Base-by-base conservation (phyloP, 345 rosid species). In the Clausena lansium region DNA sequence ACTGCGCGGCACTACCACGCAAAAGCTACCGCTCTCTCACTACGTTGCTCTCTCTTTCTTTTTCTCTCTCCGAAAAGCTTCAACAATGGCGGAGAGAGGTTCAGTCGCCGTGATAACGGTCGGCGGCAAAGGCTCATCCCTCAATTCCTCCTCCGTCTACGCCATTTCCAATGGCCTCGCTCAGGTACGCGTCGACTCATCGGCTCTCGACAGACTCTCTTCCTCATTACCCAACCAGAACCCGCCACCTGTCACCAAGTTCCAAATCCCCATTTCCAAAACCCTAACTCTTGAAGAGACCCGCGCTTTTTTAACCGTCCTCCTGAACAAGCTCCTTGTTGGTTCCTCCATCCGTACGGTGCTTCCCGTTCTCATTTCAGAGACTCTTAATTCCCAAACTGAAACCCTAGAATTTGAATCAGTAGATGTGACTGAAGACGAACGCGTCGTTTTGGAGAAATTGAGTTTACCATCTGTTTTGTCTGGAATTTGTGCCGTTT, bases 281-380 rank as follows among this genome's bases (percentile, higher is more conserved):
- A 79, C 68, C 11, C 79, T 90, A n/a, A 82, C 82, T 55, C 64
- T 32, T 11, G 80, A 82, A 66, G 96, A 90, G 75, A 55, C 59
- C 45, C 84, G 94, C 39, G 94, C 96, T 33, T 79, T 85, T 47
- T 83, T 88, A 54, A 73, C 77, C 33, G 83, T 87, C 17, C 85
- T 93, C n/a, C 90, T 91, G 73, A 87, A 83, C 77, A 89, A 91
- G 84, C 86, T 91, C 76, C 91, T 93, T 8, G 70, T 81, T 39
- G 55, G 57, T 36, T 79, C 88, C 22, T 73, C 85, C 6, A 63
- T 86, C 54, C 89, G 92, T 68, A 52, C 86, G 19, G 64, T 35
- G 62, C 85, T 93, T 59, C 87, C 91, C 4, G 50, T 65, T 71
- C 76, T 66, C n/a, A 63, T 92, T 5, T 76, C 76, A n/a, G 78